These are phyloP conservation scores for Parachaetomium inaequale DNA, from an alignment of 495 filamentous ascomycete species.

Conservation along the genomic window DNA sequence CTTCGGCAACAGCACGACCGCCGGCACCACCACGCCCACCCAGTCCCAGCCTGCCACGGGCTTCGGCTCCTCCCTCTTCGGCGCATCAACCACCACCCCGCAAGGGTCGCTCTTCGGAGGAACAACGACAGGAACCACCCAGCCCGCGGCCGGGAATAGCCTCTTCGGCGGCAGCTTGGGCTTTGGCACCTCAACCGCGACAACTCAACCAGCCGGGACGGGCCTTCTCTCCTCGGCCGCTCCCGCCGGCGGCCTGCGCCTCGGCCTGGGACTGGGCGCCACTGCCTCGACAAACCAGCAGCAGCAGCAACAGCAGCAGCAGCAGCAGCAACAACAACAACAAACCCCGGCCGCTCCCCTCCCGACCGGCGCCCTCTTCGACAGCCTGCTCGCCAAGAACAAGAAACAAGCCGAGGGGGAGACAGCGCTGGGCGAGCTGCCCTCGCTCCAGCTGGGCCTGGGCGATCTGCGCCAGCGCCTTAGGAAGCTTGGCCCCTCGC, in stretches of 20 bases:
- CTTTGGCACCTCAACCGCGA: slow-evolving; percentile 10
- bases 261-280: slow-evolving; percentile 4
- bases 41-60: slow-evolving; percentile 2
- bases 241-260: not conserved
- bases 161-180: slow-evolving; percentile 19
- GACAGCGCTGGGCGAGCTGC: slow-evolving; percentile 54
- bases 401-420: slow-evolving; percentile 57
- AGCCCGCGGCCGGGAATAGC: slow-evolving; percentile 13
- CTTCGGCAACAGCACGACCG: not conserved
- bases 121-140: slow-evolving; percentile 4
- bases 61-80: slow-evolving; percentile 23
- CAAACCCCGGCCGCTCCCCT: slow-evolving; percentile 17
- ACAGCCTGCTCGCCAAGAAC: slow-evolving; percentile 77
- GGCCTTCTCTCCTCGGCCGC: slow-evolving; percentile 4
- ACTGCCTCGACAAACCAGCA: slow-evolving; percentile 2
- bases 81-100: slow-evolving; percentile 19
- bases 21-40: slow-evolving; percentile 1
- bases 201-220: slow-evolving; percentile 1
- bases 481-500: slow-evolving; percentile 64
- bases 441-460: slow-evolving; percentile 74
- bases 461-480: slow-evolving; percentile 83
- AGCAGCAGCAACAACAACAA: slow-evolving; percentile 19
- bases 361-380: slow-evolving; percentile 68
- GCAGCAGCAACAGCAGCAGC: slow-evolving; percentile 6
- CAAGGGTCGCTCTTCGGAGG: slow-evolving; percentile 25